phyloP scores from a whole-genome alignment of 73 alveolate genomes.

The Stentor roeselii region DNA sequence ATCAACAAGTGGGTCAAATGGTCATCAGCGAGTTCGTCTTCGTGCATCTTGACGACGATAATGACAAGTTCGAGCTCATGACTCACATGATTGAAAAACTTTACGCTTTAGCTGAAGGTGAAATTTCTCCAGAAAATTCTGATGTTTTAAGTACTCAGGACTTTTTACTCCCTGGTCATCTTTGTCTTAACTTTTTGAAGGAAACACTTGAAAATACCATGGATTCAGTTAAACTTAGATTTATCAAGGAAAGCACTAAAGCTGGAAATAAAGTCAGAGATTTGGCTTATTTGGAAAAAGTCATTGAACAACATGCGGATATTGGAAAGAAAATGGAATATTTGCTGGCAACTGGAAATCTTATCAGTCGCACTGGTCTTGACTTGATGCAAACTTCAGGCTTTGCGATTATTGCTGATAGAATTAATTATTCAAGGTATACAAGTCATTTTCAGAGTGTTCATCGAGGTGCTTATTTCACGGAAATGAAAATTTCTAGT shows the following conservation, averaged over 20 bases:
- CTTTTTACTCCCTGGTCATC: constrained; percentile 92
- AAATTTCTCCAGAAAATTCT: constrained; percentile 87
- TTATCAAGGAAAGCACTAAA: constrained; percentile 77
- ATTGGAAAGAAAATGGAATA: constrained; percentile 96
- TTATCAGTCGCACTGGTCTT: constrained; percentile 93
- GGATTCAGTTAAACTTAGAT: constrained; percentile 78
- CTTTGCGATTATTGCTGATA: constrained; percentile 88
- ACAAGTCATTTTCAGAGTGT: constrained; percentile 96
- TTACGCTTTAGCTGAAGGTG: constrained; percentile 90
- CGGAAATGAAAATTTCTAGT: constrained; percentile 96
- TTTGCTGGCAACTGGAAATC: constrained; percentile 98
- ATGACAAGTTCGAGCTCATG: constrained; percentile 83
- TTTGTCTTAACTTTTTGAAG: constrained; percentile 81
- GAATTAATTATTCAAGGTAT: constrained; percentile 87
- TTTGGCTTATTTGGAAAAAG: constrained; percentile 66
- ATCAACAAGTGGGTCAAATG: constrained; percentile 89
- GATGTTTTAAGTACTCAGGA: constrained; percentile 95
- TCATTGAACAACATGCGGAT: constrained; percentile 79
- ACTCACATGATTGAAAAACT: constrained; percentile 91
- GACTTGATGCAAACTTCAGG: constrained; percentile 94
- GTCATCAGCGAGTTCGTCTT: constrained; percentile 85
- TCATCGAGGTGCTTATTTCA: constrained; percentile 99
- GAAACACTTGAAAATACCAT: constrained; percentile 92
- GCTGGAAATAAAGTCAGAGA: constrained; percentile 80
- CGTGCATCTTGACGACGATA: constrained; percentile 75